A percentile compares a stretch with the other conserved stretches of the same genome.
phyloP scores from a whole-genome alignment of 495 filamentous ascomycete species.

The Talaromyces liani region DNA sequence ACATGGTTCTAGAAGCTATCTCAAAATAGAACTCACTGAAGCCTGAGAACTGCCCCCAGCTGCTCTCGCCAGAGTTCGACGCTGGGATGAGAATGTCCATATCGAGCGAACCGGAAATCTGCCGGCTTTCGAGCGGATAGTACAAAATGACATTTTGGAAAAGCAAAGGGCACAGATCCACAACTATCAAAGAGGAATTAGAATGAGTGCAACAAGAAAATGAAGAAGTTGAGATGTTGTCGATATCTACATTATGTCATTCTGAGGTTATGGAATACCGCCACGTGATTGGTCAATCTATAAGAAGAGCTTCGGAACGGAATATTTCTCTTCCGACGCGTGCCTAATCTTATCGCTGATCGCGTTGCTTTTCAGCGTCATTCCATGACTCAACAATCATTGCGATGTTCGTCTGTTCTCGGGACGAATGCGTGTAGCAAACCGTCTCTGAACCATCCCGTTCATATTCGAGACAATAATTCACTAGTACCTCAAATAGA shows the following conservation, averaged over 20 bases:
- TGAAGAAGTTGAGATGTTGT: not conserved
- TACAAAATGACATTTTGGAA: not conserved
- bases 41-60: not conserved
- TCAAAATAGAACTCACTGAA: not conserved
- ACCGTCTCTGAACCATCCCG: not conserved
- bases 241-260: constrained; percentile 2
- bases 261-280: not conserved
- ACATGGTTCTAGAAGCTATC: no score
- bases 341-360: not conserved
- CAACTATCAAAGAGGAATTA: not conserved
- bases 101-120: not conserved
- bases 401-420: not conserved
- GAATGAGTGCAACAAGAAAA: not conserved
- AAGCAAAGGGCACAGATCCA: not conserved
- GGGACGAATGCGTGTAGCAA: not conserved
- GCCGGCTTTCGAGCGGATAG: not conserved
- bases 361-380: not conserved
- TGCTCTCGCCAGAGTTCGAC: not conserved
- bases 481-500: not conserved
- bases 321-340: not conserved
- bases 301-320: not conserved
- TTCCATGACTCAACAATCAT: not conserved
- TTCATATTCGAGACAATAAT: not conserved
- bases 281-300: not conserved
- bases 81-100: not conserved